Base-by-base conservation (phyloP, 257 asterid species). In the Solanum pennellii region DNA sequence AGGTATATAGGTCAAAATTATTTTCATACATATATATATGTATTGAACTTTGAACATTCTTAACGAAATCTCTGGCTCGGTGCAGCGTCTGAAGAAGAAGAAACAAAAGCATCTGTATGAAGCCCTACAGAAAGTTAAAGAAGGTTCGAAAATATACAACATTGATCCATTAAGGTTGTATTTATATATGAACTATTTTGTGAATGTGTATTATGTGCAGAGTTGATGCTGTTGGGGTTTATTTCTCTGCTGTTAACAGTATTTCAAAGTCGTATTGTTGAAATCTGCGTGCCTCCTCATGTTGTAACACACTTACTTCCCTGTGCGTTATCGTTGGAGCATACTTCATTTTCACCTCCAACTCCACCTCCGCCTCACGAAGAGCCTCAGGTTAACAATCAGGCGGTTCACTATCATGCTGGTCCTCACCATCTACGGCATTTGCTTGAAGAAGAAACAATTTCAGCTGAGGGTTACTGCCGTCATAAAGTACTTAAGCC, bases 171-270 rank as follows among this genome's bases (percentile, higher is more conserved):
- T 45, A 35, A 76, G 45, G 41, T 66, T 86, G 84, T 33, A 80
- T 86, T 86, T 56, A 72, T 85, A 25, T 20, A 72, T 82, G 71
- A 45, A 25, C 52, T 86, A 47, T 73, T 86, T 62, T 21, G 18
- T 68, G 25, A 6, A 56, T 76, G 41, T 65, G 35, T 66, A 59
- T 83, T 66, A 45, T 83, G 21, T 89, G 92, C 93, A 92, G 94
- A 92, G 86, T 75, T 92, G 94, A 92, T 92, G 94, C 91, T 92
- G n/a, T 88, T 92, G 83, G 94, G 94, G 84, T 92, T 92, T 42
- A 92, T 92, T 76, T 92, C 94, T 6, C 82, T 92, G 89, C 86
- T 92, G 49, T 33, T 92, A 89, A 90, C 94, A 9, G 94, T 90
- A 73, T 87, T 86, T 49, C 94, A 92, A 83, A 75, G 71, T 12